phyloP scores from a whole-genome alignment of 306 rosid species.

The Ceratonia siliqua region DNA sequence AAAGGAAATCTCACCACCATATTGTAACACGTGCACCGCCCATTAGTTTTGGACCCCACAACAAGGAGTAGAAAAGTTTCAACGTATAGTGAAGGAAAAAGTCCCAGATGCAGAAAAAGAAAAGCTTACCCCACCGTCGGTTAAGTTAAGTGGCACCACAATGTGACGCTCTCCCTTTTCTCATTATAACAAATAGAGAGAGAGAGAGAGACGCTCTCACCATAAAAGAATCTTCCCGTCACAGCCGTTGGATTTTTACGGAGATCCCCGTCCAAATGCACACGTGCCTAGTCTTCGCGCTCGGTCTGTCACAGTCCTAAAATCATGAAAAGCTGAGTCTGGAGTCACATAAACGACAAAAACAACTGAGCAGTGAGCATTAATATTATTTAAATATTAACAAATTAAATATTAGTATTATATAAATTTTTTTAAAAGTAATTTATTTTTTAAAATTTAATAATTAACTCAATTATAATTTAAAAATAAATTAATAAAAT shows the following conservation, averaged over 20 bases:
- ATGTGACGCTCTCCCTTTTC: background rate
- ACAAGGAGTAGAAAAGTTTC: background rate
- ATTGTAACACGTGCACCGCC: background rate
- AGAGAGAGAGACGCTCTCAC: background rate
- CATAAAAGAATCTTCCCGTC: constrained; percentile 36
- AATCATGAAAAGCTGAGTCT: constrained; percentile 37
- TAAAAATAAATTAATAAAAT: no score
- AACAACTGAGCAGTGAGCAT: background rate
- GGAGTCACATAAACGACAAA: constrained; percentile 44
- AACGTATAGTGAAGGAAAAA: background rate
- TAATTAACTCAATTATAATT: no score
- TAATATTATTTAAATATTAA: no score
- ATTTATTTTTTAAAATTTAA: no score
- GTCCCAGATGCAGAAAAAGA: background rate
- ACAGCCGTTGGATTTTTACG: constrained; percentile 35
- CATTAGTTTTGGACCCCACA: background rate
- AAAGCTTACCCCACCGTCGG: background rate
- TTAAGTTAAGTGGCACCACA: no score
- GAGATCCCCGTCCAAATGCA: constrained; percentile 13
- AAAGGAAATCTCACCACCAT: background rate
- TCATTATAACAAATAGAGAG: background rate
- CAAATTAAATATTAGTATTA: background rate
- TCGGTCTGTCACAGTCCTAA: background rate
- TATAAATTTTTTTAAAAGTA: no score
- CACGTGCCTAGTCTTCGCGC: constrained; percentile 36